Conservation (phyloP, 108 stramenopile species). For the Discostella stelligeroides region DNA sequence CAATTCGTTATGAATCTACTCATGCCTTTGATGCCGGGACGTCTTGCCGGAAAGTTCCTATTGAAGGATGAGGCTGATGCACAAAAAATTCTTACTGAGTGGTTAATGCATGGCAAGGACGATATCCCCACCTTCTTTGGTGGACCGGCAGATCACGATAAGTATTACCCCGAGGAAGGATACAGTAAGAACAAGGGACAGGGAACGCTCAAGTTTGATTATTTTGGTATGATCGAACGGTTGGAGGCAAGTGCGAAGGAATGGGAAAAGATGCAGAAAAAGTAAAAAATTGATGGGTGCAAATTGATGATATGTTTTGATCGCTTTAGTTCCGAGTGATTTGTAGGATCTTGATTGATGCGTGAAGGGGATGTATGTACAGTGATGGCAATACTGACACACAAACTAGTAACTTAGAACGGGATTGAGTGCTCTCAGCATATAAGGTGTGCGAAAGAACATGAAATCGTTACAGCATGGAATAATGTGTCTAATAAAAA, state of each 20-base stretch:
- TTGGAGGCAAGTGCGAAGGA: conserved; percentile 58
- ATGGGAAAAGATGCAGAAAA: conserved; percentile 45
- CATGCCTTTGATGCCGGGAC: conserved; percentile 86
- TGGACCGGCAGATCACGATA: conserved; percentile 78
- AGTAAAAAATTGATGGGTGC: conserved; percentile 3
- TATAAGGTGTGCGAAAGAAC: no score
- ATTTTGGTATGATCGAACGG: conserved; percentile 84
- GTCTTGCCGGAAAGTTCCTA: conserved; percentile 75
- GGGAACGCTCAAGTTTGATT: conserved; percentile 88
- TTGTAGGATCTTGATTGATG: no score
- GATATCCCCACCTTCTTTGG: conserved; percentile 89
- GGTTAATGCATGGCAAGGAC: conserved; percentile 81
- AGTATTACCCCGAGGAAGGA: conserved; percentile 75
- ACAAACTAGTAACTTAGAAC: no score
- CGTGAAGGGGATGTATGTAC: no score
- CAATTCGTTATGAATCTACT: conserved; percentile 89
- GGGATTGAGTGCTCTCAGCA: no score
- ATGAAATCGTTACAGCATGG: no score
- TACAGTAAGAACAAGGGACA: conserved; percentile 75
- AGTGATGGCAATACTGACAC: no score
- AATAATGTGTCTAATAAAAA: no score
- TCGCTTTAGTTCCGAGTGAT: no score
- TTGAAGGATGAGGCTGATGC: conserved; percentile 64
- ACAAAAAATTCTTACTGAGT: conserved; percentile 53
- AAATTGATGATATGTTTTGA: no score